Base-by-base conservation (phyloP, 2,329 filamentous ascomycete species). In the Aspergillus sp. region DNA sequence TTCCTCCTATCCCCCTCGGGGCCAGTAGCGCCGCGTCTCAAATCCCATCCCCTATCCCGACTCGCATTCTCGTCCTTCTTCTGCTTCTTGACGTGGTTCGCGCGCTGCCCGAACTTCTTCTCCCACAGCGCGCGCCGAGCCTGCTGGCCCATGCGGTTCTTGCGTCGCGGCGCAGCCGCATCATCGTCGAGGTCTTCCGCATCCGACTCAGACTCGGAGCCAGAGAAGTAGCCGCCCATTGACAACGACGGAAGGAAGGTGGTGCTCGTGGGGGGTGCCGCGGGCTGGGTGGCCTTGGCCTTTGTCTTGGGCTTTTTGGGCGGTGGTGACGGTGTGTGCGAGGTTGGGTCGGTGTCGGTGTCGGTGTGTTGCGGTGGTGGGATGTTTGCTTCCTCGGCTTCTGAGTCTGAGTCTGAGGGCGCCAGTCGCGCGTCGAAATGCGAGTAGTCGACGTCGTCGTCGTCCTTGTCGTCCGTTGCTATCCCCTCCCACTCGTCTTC, bases 101-200 rank as follows among this genome's bases (percentile, higher is more conserved):
- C 76, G 29, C 62, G 64, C 1, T 60, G 55, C 2, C 74, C 74
- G 40, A 62, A 78, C 45, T 79, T 80, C 54, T 74, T 69, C 55
- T 80, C 76, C 57, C 72, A 75, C 8, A 80, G 63, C 16, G 69
- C 64, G 31, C 74, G 73, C 22, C 76, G 67, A 8, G 74, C 76
- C 37, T 73, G 68, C 48, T 80, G 76, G 19, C 76, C 76, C 44
- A 74, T 69, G 10, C 76, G 62, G 48, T 80, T 80, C 53, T 76
- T 78, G 35, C 70, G 66, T 57, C 24, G 55, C 44, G 40, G 66
- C n/a, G n/a, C n/a, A n/a, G n/a, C n/a, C n/a, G n/a, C n/a, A 36
- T 20, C 65, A 51, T 42, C 46, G 5, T 44, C 45, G 7, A 35
- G 35, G 12, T 68, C 64, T 14, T 69, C 58, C 19, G 68, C 64